Percentiles rank a stretch among this genome's conserved stretches.
Evolutionary conservation across 768 basidiomycete genomes (phyloP).

Genomic region (Cystofilobasidium macerans): DNA sequence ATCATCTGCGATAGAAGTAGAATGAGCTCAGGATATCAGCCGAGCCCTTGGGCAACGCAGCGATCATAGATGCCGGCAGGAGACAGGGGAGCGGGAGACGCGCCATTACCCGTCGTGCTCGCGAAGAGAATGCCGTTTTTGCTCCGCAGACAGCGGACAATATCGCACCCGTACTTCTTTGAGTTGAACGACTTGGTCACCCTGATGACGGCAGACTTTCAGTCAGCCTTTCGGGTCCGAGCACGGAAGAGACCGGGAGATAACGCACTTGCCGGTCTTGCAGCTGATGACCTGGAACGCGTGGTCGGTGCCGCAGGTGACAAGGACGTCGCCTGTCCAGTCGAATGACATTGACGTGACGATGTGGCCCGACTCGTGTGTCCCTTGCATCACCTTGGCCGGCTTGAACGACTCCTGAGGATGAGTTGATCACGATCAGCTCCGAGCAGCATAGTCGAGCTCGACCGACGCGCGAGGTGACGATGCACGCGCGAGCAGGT

Average conservation of each 20-base stretch:
- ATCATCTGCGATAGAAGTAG: background rate
- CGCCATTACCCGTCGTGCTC: slow-evolving; percentile 83
- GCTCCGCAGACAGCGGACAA: slow-evolving; percentile 73
- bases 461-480: no score
- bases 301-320: slow-evolving; percentile 87
- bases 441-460: background rate
- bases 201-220: slow-evolving; percentile 36
- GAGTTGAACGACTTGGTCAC: slow-evolving; percentile 67
- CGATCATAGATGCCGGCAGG: background rate
- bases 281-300: slow-evolving; percentile 78
- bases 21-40: background rate
- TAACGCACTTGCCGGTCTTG: slow-evolving; percentile 83
- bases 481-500: no score
- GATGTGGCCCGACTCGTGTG: slow-evolving; percentile 49
- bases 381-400: slow-evolving; percentile 72
- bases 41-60: background rate
- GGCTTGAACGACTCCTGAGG: slow-evolving; percentile 65
- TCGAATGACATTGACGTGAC: slow-evolving; percentile 70
- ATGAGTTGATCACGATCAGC: no score
- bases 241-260: slow-evolving; percentile 8
- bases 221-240: no score
- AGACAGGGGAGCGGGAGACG: background rate
- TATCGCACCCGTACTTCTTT: slow-evolving; percentile 92
- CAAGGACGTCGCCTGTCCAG: slow-evolving; percentile 70
- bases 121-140: slow-evolving; percentile 73